Evolutionary conservation across 2,329 filamentous ascomycete species (phyloP), one percentile per base, ranked within the genome.

Genomic region (Fusarium circinatum): DNA sequence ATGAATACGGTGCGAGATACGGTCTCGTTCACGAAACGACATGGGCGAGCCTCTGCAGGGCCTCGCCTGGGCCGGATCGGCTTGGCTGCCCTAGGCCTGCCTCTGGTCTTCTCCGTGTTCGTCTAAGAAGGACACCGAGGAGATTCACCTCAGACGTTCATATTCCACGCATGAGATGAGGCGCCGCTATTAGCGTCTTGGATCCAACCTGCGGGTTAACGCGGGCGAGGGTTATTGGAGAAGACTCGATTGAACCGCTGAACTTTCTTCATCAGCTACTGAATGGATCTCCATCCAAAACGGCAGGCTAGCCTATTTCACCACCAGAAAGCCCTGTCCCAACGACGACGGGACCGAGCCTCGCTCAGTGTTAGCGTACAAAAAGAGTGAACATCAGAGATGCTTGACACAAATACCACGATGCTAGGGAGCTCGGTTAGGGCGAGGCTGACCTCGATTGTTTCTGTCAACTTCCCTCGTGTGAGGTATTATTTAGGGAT

Each of bases 161-260:
- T 64, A 48, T 58, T 64, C 51, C 51, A 57, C 71, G 76, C 71
- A 71, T 69, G 71, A 75, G 65, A 76, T 70, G 73, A 73, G 65
- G 76, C 67, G 68, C 62, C 73, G 60, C 76, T 48, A 60, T 67
- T 77, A 76, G 71, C 62, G 73, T 62, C 65, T 61, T 62, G 62
- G 71, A 75, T 77, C 65, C 41, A 61, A 38, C 44, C 62, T 67
- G 76, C 76, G 71, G 76, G 71, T 76, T 71, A 77, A 78, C 57
- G 73, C 76, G 76, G 76, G 62, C 55, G 64, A 60, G 75, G 66
- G 68, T 36, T 42, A 62, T 66, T 59, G 34, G 71, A 26, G 71
- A 30, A 56, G 24, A 60, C 36, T 49, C 39, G 18, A 42, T 34
- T 39, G 32, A 48, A 59, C 34, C 26, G 62, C 51, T 59, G 61